Evolutionary conservation across 805 yeast genomes (phyloP), one percentile per base, ranked within the genome.

Genomic region (Metschnikowia continentalis): DNA sequence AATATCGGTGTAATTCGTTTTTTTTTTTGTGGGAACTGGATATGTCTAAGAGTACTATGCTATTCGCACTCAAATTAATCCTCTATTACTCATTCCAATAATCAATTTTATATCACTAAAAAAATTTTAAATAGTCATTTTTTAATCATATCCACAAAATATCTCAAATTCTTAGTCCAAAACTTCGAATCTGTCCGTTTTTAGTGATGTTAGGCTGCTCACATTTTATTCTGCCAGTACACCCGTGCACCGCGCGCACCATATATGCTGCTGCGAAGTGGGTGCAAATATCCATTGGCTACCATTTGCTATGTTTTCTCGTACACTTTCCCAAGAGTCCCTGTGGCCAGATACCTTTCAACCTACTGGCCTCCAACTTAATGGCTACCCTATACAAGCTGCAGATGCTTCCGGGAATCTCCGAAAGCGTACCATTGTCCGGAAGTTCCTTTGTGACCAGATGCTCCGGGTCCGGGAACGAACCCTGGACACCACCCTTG

Each of bases 251-350:
- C 42, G 5, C 19, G 19, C 20, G 5, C 1, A 8, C 20, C 11
- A 19, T 11, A 19, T 17, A 36, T 36, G 47, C 40, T n/a, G 47
- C 47, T 14, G 20, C 47, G 39, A 17, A n/a, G 37, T 47, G 40
- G 52, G 49, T 37, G 38, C 46, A 35, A 48, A 46, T 14, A 35
- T 42, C 17, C 51, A 50, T 50, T 53, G 47, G 52, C 56, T 53
- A 50, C 47, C 47, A 35, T 32, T 53, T 53, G 56, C 56, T 53
- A 53, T 53, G 56, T 47, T 50, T 45, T n/a, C 40, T 35, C 47
- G 33, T 26, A 14, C 46, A 14, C 26, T 32, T 7, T 19, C 37
- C 20, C 38, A 42, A 14, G 35, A 35, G 26, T 17, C 36, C n/a
- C 26, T n/a, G 37, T 42, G 46, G 46, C 38, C 14, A 6, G 46